Evolutionary conservation across 2,329 filamentous ascomycete genomes (phyloP).

Genomic region (Fusarium nanum): DNA sequence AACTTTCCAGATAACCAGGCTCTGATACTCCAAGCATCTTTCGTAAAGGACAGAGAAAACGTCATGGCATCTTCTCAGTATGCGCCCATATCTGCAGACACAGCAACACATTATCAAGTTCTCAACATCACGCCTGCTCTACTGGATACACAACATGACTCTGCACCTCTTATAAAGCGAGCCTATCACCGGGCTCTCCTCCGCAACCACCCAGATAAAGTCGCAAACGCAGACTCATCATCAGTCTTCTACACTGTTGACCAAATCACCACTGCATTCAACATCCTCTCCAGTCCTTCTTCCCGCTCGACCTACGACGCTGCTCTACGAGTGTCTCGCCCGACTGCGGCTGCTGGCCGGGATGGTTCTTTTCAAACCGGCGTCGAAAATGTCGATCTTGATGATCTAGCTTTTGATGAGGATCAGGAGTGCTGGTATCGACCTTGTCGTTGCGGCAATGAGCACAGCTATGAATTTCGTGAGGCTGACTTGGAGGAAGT

Average conservation of each 20-base stretch:
- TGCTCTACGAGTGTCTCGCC: constrained; percentile 55
- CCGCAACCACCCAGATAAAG: constrained; percentile 74
- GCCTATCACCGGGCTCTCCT: constrained; percentile 75
- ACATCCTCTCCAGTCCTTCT: constrained; percentile 63
- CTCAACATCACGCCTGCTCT: constrained; percentile 65
- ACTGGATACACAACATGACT: constrained; percentile 57
- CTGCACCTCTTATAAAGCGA: constrained; percentile 65
- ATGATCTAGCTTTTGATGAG: constrained; percentile 69
- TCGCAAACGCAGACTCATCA: constrained; percentile 27
- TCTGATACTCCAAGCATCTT: not conserved
- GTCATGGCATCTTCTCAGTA: constrained; percentile 24
- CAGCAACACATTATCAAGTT: constrained; percentile 69
- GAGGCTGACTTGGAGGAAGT: constrained; percentile 71
- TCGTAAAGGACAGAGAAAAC: not conserved
- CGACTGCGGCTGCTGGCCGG: constrained; percentile 25
- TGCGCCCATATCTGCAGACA: constrained; percentile 12
- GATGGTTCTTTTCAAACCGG: constrained; percentile 64
- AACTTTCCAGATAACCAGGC: not conserved
- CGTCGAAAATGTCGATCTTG: constrained; percentile 72
- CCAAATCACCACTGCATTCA: constrained; percentile 71
- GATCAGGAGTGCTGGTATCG: constrained; percentile 63
- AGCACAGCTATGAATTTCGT: constrained; percentile 67
- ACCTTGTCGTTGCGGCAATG: constrained; percentile 72
- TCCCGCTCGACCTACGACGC: constrained; percentile 67
- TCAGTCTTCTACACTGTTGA: constrained; percentile 69